Conservation (phyloP, 2,329 filamentous ascomycete species). For the Clonostachys byssicola region DNA sequence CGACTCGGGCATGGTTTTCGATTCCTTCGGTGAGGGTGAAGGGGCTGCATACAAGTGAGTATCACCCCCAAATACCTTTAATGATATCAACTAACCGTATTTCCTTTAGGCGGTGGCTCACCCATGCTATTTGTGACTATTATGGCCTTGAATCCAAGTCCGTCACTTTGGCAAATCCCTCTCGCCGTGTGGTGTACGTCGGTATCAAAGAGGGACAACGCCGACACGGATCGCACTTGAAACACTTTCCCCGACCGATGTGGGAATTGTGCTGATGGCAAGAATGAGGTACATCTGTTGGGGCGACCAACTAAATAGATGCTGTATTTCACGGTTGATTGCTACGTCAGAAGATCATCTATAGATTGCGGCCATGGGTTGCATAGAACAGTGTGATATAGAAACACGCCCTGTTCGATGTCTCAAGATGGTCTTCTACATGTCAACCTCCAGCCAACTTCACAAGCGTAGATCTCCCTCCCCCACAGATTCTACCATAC, state of each 20-base stretch:
- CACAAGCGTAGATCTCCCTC: too few relatives aligned
- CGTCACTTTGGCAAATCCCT: slow-evolving; percentile 66
- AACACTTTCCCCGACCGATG: slow-evolving; percentile 53
- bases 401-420: too few relatives aligned
- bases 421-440: too few relatives aligned
- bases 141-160: slow-evolving; percentile 86
- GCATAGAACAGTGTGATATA: too few relatives aligned
- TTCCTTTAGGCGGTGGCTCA: slow-evolving; percentile 72
- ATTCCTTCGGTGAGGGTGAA: slow-evolving; percentile 71
- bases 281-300: neutral
- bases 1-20: slow-evolving; percentile 70
- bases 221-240: slow-evolving; percentile 11
- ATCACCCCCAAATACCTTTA: neutral
- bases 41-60: slow-evolving; percentile 78
- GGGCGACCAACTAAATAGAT: too few relatives aligned
- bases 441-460: too few relatives aligned
- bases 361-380: too few relatives aligned
- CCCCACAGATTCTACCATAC: neutral
- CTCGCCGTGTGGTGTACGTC: slow-evolving; percentile 78
- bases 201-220: slow-evolving; percentile 54
- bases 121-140: slow-evolving; percentile 87
- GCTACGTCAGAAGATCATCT: too few relatives aligned
- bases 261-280: slow-evolving; percentile 56
- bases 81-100: neutral
- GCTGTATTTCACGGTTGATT: too few relatives aligned